Evolutionary conservation across 305 asterid genomes (phyloP).

Genomic region (Fraxinus angustifolia): DNA sequence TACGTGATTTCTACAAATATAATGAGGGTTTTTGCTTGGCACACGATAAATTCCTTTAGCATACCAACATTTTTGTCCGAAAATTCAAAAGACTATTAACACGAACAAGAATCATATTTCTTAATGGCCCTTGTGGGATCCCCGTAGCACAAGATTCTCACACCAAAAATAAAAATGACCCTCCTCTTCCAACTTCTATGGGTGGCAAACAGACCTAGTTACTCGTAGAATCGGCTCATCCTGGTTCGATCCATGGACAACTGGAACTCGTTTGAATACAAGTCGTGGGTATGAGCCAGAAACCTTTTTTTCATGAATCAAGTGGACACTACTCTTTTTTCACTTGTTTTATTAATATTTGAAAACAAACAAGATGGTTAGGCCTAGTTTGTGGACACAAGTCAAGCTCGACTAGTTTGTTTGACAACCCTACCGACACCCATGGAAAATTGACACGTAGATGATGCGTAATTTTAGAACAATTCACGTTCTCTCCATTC

Average conservation of each 20-base stretch:
- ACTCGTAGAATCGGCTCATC: background rate
- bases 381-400: background rate
- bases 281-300: background rate
- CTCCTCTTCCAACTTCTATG: background rate
- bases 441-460: background rate
- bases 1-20: background rate
- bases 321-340: background rate
- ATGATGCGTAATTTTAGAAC: background rate
- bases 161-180: background rate
- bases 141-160: background rate
- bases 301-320: no score
- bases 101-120: background rate
- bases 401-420: background rate
- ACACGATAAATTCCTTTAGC: background rate
- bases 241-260: background rate
- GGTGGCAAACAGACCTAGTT: background rate
- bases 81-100: background rate
- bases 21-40: background rate
- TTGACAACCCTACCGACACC: background rate
- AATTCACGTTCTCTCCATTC: background rate
- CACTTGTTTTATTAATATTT: background rate
- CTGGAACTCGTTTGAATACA: background rate
- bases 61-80: background rate
- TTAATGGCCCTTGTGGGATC: background rate
- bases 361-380: background rate